Evolutionary conservation across 202 grass and related monocot genomes (phyloP).

Genomic region (Bolboschoenoplectus hybrid): DNA sequence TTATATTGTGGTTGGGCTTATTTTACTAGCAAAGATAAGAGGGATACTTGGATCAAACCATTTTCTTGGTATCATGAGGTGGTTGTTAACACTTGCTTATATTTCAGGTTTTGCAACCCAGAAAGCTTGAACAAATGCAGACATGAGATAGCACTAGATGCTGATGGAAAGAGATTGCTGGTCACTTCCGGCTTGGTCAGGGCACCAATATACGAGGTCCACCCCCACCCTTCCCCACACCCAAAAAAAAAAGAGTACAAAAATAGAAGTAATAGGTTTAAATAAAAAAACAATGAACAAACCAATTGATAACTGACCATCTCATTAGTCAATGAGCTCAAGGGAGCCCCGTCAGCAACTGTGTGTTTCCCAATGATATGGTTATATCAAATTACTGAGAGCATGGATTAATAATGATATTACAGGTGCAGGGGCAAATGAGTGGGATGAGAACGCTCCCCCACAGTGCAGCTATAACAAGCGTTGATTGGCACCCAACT

Average conservation of each 20-base stretch:
- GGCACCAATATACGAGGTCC: conserved; percentile 90
- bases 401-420: not conserved
- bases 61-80: not conserved
- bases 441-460: conserved; percentile 69
- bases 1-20: not conserved
- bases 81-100: conserved; percentile 10
- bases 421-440: conserved; percentile 78
- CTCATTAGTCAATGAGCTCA: not conserved
- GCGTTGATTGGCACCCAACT: conserved; percentile 92
- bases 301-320: not conserved
- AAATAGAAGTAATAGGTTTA: not conserved
- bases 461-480: conserved; percentile 67
- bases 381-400: conserved; percentile 31
- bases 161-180: conserved; percentile 78
- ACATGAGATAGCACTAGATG: conserved; percentile 88
- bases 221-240: not conserved
- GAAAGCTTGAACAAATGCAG: conserved; percentile 70
- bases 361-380: not conserved
- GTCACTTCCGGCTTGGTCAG: conserved; percentile 83
- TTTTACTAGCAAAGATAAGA: not conserved
- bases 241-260: not conserved
- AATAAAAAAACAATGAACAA: not conserved
- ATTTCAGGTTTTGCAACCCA: conserved; percentile 67
- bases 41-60: not conserved
- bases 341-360: not conserved